Base-by-base conservation (phyloP, 331 rosid genomes). In the Prunus yedoensis region DNA sequence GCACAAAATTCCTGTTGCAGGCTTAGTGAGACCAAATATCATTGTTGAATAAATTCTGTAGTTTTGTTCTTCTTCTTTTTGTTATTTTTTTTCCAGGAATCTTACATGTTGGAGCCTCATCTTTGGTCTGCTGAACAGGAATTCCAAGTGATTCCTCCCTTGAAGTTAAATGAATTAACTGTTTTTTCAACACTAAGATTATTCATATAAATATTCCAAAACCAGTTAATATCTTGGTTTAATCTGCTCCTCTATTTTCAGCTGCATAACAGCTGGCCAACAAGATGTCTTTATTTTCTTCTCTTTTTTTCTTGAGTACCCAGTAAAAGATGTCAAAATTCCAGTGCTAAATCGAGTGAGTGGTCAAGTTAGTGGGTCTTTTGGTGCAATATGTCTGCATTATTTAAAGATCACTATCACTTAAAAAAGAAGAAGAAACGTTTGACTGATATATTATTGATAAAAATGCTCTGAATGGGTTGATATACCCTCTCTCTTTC, bases 321-420 rank as follows among this genome's bases (percentile, higher is more conserved):
- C 21, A 16, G 46, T 63, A 35, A 35, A 47, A 28, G 51, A 27
- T 27, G 49, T 8, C 3, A 47, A 60, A 60, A 74, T 47, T 74
- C 50, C 17, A 59, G 57, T 59, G 16, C 25, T 14, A 41, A 72
- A 41, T 20, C 11, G 50, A 56, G 66, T 23, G 66, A 71, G 54
- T 51, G 65, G 52, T 9, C 21, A 7, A 58, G 68, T 62, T 25
- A n/a, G 57, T 43, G 45, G 76, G 67, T 10, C 47, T 25, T 57
- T 53, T 18, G 76, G 32, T 57, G 66, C 76, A 41, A 2, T 2
- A 15, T 46, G 27, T 57, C 10, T 35, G 27, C 9, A 43, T 51
- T 70, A 59, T 66, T 64, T 69, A 71, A 77, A 59, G 20, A 73
- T 68, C 76, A 27, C 79, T 6, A 70, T 76, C 68, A 32, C 15